A percentile compares a stretch with the other conserved stretches of the same genome.
Conservation (phyloP, 1,139 yeast species). For the Geotrichum carabidarum region DNA sequence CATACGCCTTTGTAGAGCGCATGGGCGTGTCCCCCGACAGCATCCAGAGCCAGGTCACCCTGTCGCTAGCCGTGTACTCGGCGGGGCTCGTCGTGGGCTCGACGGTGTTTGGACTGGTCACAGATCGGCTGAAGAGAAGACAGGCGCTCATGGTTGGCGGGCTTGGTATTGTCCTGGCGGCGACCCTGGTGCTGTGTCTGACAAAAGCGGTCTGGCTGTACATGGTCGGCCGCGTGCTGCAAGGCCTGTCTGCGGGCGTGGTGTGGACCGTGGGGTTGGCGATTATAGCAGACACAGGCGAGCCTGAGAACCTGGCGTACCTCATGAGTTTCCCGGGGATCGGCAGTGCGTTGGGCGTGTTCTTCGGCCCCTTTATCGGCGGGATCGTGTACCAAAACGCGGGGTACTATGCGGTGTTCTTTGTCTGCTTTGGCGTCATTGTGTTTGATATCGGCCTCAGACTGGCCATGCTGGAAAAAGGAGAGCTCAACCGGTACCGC, state of each 20-base stretch:
- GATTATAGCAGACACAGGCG: conserved; percentile 33
- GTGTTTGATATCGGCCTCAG: conserved; percentile 34
- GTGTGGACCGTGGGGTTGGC: conserved; percentile 40
- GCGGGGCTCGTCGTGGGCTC: conserved; percentile 36
- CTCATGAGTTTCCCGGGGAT: conserved; percentile 34
- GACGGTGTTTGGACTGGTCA: conserved; percentile 31
- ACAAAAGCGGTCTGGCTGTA: conserved; percentile 30
- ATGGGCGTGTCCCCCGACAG: conserved; percentile 29
- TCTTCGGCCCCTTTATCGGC: conserved; percentile 37
- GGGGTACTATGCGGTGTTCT: conserved; percentile 37
- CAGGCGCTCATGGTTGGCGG: conserved; percentile 34
- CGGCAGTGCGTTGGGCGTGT: conserved; percentile 33
- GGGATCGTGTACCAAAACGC: conserved; percentile 36
- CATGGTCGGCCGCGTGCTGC: conserved; percentile 35
- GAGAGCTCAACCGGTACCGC: conserved; percentile 3
- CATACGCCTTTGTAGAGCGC: conserved; percentile 33
- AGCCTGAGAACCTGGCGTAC: conserved; percentile 27
- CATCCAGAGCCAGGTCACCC: conserved; percentile 32
- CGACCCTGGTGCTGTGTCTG: conserved; percentile 33
- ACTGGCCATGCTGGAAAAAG: conserved; percentile 33
- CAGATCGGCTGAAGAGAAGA: conserved; percentile 31
- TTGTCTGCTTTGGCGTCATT: conserved; percentile 33
- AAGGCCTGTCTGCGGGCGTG: conserved; percentile 36
- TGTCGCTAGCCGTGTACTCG: conserved; percentile 35
- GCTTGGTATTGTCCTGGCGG: conserved; percentile 30